Base-by-base conservation (phyloP, 306 rosid species). In the Vigna reflexopilosa region DNA sequence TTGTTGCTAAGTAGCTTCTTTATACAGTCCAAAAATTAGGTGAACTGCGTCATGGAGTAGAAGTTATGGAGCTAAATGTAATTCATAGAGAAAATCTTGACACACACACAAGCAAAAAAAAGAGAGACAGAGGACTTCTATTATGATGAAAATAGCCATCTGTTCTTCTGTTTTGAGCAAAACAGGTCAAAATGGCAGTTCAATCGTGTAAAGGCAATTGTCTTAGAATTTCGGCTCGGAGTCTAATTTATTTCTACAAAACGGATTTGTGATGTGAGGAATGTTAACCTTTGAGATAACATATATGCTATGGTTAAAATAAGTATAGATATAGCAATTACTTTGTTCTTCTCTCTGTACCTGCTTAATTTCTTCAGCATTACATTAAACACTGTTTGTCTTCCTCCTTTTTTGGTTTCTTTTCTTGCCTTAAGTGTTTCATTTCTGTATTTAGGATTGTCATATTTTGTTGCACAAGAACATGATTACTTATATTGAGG, bases 31-130 rank as follows among this genome's bases (percentile, higher is more conserved):
- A 36, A 30, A 59, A 14, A 5, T 8, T 3, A 9, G 61, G 15
- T 30, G 36, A 5, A 30, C 15, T 61, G 19, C 24, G 15, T 48
- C 36, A 7, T 4, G 7, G 47, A 10, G 13, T 34, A n/a, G 40
- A 20, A 74, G 59, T 75, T 34, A 49, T 75, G 48, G 50, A 48
- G 17, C 59, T 74, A 14, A 59, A 59, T 56, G 19, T 59, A 57
- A 16, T 44, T 22, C 61, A 54, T 40, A 8, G 17, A 73, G 26
- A 42, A 73, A 6, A 58, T 67, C 34, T 49, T 17, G 20, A 5
- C 63, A 19, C 32, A 9, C 32, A 9, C 20, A 9, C 15, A 20
- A 28, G 20, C 2, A 20, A 17, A 52, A 2, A 55, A 3, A 3
- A 19, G 24, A 48, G 24, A 52, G 4, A 52, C 4, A 2, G 4